phyloP scores from a whole-genome alignment of 192 early-diverging fungal species.

The Phlyctochytrium bullatum region DNA sequence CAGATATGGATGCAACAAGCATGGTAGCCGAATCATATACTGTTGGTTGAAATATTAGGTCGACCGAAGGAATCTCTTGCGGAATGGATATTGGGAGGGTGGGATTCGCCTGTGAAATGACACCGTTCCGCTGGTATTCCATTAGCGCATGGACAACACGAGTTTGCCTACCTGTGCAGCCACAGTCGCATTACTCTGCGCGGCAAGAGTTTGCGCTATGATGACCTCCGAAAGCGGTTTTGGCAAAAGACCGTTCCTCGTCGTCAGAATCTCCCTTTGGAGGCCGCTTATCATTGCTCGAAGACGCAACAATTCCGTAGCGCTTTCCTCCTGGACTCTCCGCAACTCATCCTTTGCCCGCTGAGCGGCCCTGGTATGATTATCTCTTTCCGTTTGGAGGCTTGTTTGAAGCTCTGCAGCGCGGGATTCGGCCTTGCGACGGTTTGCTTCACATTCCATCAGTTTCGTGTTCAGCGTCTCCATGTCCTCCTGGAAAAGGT shows the following conservation, averaged over 20 bases:
- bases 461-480: neutral
- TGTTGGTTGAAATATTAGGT: conserved; percentile 8
- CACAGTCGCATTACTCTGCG: too few relatives aligned
- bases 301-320: neutral
- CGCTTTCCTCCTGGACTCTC: neutral
- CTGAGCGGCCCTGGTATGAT: neutral
- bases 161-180: too few relatives aligned
- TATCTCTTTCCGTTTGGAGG: conserved; percentile 11
- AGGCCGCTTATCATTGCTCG: neutral
- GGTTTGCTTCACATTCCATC: neutral
- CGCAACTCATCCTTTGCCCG: conserved; percentile 1
- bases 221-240: conserved; percentile 1
- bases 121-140: neutral
- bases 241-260: conserved; percentile 8
- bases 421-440: neutral
- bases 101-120: neutral
- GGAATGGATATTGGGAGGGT: neutral
- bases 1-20: conserved; percentile 21
- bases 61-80: conserved; percentile 5
- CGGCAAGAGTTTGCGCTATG: neutral
- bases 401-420: neutral
- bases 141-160: neutral
- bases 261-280: conserved; percentile 1
- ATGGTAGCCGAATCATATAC: conserved; percentile 10
- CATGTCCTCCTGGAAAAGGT: neutral